Evolutionary conservation across 2,329 filamentous ascomycete species (phyloP).

Genomic region (Myotisia sp.): DNA sequence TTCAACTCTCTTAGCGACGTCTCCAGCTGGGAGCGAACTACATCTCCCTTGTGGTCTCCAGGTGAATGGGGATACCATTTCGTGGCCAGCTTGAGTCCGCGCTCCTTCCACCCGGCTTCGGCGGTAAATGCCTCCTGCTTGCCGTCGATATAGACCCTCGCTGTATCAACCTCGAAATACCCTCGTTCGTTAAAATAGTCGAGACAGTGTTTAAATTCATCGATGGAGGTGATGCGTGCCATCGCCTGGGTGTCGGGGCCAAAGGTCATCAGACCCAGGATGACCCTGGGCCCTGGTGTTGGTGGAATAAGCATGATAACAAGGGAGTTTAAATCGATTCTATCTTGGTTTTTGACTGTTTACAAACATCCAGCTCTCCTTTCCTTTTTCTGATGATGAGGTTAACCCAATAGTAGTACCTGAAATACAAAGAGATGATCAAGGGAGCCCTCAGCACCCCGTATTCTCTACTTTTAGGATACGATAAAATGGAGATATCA

Average conservation of each 20-base stretch:
- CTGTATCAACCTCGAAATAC: conserved; percentile 77
- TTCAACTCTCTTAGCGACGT: conserved; percentile 56
- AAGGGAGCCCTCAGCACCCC: too few species aligned
- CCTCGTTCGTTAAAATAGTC: conserved; percentile 64
- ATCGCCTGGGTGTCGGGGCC: conserved; percentile 49
- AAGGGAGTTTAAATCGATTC: too few species aligned
- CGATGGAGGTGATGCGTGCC: conserved; percentile 56
- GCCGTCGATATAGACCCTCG: conserved; percentile 56
- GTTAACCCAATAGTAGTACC: too few species aligned
- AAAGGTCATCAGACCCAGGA: conserved; percentile 80
- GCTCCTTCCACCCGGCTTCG: conserved; percentile 62
- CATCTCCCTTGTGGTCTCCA: conserved; percentile 49
- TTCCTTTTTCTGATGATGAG: too few species aligned
- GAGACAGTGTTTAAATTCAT: conserved; percentile 57
- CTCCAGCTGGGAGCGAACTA: conserved; percentile 51
- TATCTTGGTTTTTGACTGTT: too few species aligned
- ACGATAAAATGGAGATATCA: too few species aligned
- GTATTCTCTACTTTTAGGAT: too few species aligned
- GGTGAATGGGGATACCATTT: conserved; percentile 54
- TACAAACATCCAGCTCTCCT: too few species aligned
- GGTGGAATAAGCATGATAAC: conserved; percentile 29
- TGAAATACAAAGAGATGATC: too few species aligned
- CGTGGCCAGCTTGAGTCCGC: conserved; percentile 63
- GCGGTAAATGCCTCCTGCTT: conserved; percentile 67
- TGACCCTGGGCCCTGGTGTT: conserved; percentile 48